A percentile compares a stretch with the other conserved stretches of the same genome.
These are phyloP conservation scores for Pyrenula aspistea DNA, from an alignment of 495 filamentous ascomycete species.

Conservation along the genomic window DNA sequence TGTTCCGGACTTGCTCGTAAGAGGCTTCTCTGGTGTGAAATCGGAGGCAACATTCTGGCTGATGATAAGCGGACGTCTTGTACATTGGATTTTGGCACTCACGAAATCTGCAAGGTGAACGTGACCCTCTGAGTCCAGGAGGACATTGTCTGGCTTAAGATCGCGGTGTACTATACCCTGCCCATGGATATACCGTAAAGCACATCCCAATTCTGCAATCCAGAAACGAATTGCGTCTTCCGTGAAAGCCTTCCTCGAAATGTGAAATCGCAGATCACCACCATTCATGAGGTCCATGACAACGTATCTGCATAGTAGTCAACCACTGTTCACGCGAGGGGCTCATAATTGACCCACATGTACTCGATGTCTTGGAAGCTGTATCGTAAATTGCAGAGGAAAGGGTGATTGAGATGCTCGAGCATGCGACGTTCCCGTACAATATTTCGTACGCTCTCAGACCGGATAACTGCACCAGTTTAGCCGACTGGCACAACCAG, in stretches of 20 bases:
- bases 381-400: conserved; percentile 96
- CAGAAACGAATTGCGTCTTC: conserved; percentile 95
- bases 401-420: conserved; percentile 93
- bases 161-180: conserved; percentile 94
- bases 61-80: neutral
- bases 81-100: conserved; percentile 23
- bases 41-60: conserved; percentile 90
- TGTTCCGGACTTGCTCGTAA: conserved; percentile 94
- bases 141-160: conserved; percentile 93
- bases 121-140: conserved; percentile 88
- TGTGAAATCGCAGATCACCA: conserved; percentile 93
- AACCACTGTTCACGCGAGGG: conserved; percentile 7
- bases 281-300: conserved; percentile 98
- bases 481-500: neutral
- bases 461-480: conserved; percentile 65
- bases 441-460: conserved; percentile 95
- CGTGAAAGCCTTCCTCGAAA: conserved; percentile 94
- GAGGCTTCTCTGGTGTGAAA: conserved; percentile 62
- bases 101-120: conserved; percentile 98
- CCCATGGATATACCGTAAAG: conserved; percentile 77
- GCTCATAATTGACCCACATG: conserved; percentile 49
- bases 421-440: conserved; percentile 96
- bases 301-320: conserved; percentile 57
- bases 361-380: conserved; percentile 99
- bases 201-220: conserved; percentile 90